A percentile compares a stretch with the other conserved stretches of the same genome.
These are phyloP conservation scores for Macrolepiota dolichaula DNA, from an alignment of 768 basidiomycete species.

Conservation along the genomic window DNA sequence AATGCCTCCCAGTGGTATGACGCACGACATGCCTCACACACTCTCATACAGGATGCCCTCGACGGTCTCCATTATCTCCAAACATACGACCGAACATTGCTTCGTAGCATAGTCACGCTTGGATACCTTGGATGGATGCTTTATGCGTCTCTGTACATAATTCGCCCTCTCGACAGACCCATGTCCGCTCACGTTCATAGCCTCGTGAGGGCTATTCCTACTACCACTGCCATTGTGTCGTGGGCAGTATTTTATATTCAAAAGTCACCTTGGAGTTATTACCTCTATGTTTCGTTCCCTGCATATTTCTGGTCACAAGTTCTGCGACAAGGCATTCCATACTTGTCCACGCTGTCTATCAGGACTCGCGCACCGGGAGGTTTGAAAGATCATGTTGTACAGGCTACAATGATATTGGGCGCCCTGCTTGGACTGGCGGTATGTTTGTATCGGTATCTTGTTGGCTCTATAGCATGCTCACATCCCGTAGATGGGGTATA, in stretches of 20 bases:
- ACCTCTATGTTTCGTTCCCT: slow-evolving; percentile 72
- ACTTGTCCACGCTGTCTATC: slow-evolving; percentile 1
- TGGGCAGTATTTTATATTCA: slow-evolving; percentile 59
- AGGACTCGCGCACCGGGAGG: not conserved
- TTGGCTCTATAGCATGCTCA: not conserved
- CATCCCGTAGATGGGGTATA: slow-evolving; percentile 64
- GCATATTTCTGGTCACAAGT: slow-evolving; percentile 74
- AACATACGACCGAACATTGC: slow-evolving; percentile 77
- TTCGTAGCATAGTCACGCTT: slow-evolving; percentile 62
- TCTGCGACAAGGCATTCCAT: slow-evolving; percentile 23
- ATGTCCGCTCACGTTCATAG: not conserved
- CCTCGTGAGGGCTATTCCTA: slow-evolving; percentile 5
- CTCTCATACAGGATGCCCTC: slow-evolving; percentile 52
- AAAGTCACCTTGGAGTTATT: slow-evolving; percentile 67
- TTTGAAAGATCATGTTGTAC: slow-evolving; percentile 17
- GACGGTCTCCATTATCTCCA: slow-evolving; percentile 75
- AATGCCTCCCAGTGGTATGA: slow-evolving; percentile 36
- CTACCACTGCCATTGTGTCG: slow-evolving; percentile 28
- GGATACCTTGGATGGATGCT: slow-evolving; percentile 81
- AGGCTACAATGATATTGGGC: slow-evolving; percentile 46
- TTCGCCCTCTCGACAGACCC: slow-evolving; percentile 35
- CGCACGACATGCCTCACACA: slow-evolving; percentile 45
- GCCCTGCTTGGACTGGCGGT: slow-evolving; percentile 66
- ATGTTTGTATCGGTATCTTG: not conserved
- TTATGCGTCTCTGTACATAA: slow-evolving; percentile 57